Evolutionary conservation across 768 basidiomycete genomes (phyloP).

Genomic region (Calocybe cyanea): DNA sequence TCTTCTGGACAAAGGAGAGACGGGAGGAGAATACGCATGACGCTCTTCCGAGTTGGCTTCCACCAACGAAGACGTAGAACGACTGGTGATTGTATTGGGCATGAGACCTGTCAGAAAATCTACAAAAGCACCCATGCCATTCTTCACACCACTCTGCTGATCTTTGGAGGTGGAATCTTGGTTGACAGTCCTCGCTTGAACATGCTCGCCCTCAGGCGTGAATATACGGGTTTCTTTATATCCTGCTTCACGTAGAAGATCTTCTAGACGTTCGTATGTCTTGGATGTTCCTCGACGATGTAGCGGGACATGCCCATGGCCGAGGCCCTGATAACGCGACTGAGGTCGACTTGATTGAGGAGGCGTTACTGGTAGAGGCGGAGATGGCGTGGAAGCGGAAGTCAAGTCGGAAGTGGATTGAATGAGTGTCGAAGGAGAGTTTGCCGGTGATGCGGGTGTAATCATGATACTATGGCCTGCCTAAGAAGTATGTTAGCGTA

Average conservation of each 20-base stretch:
- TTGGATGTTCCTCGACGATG: conserved; percentile 77
- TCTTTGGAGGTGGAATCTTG: conserved; percentile 23
- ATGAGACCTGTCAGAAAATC: conserved; percentile 66
- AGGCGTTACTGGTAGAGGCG: conserved; percentile 39
- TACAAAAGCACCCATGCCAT: conserved; percentile 59
- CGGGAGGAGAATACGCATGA: conserved; percentile 25
- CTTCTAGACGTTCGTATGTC: conserved; percentile 81
- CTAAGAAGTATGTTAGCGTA: conserved; percentile 15
- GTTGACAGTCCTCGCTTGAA: conserved; percentile 28
- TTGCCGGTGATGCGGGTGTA: conserved; percentile 30
- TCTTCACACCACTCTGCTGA: conserved; percentile 29
- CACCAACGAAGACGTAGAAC: conserved; percentile 18
- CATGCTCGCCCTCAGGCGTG: conserved; percentile 72
- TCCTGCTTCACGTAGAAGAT: conserved; percentile 81
- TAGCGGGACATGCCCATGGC: conserved; percentile 68
- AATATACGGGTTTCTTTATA: conserved; percentile 91
- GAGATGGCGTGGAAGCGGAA: conserved; percentile 36
- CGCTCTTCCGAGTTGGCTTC: conserved; percentile 8
- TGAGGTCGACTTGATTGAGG: conserved; percentile 37
- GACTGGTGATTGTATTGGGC: conserved; percentile 28
- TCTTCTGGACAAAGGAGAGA: conserved; percentile 27
- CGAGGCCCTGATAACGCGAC: conserved; percentile 54
- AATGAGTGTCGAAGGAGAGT: conserved; percentile 35
- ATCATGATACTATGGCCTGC: conserved; percentile 23
- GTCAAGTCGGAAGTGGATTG: conserved; percentile 38